Percentiles rank a stretch among this genome's conserved stretches.
Conservation (phyloP, 73 alveolate species). For the Paramecium octaurelia region DNA sequence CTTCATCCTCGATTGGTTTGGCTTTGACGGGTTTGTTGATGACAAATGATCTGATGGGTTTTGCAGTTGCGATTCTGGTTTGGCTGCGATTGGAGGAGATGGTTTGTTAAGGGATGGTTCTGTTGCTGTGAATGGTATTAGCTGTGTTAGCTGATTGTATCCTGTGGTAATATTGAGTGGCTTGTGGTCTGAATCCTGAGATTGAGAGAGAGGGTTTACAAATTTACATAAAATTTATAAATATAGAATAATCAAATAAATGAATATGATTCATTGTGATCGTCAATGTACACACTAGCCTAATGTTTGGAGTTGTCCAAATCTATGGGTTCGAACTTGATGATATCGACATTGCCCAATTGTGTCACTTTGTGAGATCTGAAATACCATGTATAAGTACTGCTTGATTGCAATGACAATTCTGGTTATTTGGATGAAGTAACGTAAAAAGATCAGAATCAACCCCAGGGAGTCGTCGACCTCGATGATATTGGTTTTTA, state of each 20-base stretch:
- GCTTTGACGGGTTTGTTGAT: neutral
- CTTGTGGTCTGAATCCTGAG: neutral
- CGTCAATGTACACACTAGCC: neutral
- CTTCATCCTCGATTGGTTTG: constrained; percentile 6
- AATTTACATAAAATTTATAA: neutral
- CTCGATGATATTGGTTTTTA: neutral
- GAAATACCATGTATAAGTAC: neutral
- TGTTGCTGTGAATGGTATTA: neutral
- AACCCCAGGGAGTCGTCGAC: neutral
- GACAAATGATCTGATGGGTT: neutral
- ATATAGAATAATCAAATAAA: neutral
- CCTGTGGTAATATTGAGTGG: neutral
- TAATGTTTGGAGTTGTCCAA: neutral
- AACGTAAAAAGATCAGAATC: neutral
- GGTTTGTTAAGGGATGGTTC: neutral
- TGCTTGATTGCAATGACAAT: constrained; percentile 9
- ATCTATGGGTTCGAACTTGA: neutral
- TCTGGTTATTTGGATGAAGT: neutral
- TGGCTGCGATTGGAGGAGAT: neutral
- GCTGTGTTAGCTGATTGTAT: neutral
- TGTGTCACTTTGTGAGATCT: constrained; percentile 21
- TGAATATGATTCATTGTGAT: constrained; percentile 11
- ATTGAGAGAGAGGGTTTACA: neutral
- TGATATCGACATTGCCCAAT: neutral
- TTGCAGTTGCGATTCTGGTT: neutral